Evolutionary conservation across 768 basidiomycete genomes (phyloP).

Genomic region (Leccinum disarticulatum): DNA sequence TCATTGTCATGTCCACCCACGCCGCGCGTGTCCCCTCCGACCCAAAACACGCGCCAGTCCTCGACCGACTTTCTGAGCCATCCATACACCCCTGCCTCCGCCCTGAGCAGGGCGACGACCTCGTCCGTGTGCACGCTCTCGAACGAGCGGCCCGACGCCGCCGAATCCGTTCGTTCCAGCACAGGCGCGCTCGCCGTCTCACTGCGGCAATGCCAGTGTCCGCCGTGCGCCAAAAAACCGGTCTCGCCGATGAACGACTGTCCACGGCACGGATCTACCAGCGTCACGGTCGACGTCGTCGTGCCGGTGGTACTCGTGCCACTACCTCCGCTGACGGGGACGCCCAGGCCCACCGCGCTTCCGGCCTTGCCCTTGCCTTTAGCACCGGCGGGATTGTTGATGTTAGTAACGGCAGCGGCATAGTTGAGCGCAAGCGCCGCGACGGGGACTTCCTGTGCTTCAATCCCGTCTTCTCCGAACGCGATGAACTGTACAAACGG

Average conservation of each 20-base stretch:
- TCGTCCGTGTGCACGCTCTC: conserved; percentile 57
- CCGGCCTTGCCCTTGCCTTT: conserved; percentile 46
- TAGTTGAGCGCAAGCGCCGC: conserved; percentile 37
- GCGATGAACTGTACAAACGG: conserved; percentile 68
- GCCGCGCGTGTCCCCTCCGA: conserved; percentile 54
- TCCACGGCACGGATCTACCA: conserved; percentile 47
- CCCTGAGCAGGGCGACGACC: conserved; percentile 42
- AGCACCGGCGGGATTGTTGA: background rate
- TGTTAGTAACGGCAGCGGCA: background rate
- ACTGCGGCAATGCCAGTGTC: conserved; percentile 43
- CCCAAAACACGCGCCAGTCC: conserved; percentile 84
- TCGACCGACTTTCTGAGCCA: conserved; percentile 73
- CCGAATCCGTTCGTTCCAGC: conserved; percentile 46
- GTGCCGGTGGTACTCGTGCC: background rate
- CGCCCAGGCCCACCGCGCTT: background rate
- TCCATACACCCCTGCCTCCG: conserved; percentile 70
- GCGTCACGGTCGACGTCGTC: conserved; percentile 31
- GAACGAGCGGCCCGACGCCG: conserved; percentile 45
- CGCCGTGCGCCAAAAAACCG: conserved; percentile 45
- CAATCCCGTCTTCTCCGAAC: conserved; percentile 69
- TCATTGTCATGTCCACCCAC: conserved; percentile 27
- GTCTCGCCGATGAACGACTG: conserved; percentile 67
- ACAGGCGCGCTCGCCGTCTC: conserved; percentile 24
- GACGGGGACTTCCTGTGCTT: conserved; percentile 67
- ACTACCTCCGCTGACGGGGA: no score